Evolutionary conservation across 805 yeast species (phyloP).

Genomic region (Lachancea cidri): DNA sequence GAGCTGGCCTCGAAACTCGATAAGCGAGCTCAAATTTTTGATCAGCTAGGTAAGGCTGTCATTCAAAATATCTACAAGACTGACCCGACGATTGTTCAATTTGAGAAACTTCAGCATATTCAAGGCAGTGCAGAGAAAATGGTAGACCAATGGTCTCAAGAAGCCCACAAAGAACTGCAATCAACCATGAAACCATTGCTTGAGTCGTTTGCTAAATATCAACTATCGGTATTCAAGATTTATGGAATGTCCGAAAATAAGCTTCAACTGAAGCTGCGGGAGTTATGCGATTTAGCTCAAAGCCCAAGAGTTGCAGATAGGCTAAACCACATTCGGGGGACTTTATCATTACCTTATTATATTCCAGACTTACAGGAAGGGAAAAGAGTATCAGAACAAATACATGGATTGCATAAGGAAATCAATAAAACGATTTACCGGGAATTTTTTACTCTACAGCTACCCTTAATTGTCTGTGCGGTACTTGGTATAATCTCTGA

Average conservation of each 20-base stretch:
- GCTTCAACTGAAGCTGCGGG: slow-evolving; percentile 23
- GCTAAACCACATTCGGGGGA: slow-evolving; percentile 32
- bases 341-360: slow-evolving; percentile 1
- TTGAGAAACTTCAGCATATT: slow-evolving; percentile 14
- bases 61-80: slow-evolving; percentile 11
- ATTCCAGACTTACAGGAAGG: slow-evolving; percentile 15
- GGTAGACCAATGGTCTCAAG: slow-evolving; percentile 28
- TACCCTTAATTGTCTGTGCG: slow-evolving; percentile 27
- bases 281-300: slow-evolving; percentile 22
- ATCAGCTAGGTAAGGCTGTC: slow-evolving; percentile 12
- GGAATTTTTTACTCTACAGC: slow-evolving; percentile 29
- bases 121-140: slow-evolving; percentile 15
- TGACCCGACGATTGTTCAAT: slow-evolving; percentile 16
- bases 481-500: slow-evolving; percentile 26
- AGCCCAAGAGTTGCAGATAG: slow-evolving; percentile 23
- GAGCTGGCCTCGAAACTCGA: slow-evolving; percentile 11
- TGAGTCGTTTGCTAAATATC: slow-evolving; percentile 19
- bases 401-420: slow-evolving; percentile 21
- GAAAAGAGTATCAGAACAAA: slow-evolving; percentile 16
- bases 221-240: slow-evolving; percentile 31
- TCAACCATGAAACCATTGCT: slow-evolving; percentile 25
- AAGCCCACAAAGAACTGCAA: slow-evolving; percentile 31
- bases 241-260: slow-evolving; percentile 30
- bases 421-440: slow-evolving; percentile 23
- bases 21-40: slow-evolving; percentile 15